Conservation (phyloP, 371 early-diverging fungal species). For the Syncephalastrum contaminatum region DNA sequence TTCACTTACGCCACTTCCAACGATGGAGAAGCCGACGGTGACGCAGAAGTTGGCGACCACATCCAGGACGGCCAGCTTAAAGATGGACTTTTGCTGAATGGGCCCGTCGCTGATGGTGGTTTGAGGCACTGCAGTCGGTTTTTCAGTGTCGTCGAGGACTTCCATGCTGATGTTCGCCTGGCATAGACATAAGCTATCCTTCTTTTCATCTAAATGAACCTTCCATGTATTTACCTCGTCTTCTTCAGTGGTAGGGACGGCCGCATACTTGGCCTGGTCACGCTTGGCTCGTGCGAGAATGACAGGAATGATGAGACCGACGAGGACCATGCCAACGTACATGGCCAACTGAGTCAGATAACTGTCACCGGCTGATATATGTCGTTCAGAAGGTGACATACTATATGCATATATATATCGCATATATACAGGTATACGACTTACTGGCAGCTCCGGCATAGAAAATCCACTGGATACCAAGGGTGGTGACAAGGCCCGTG, state of each 20-base stretch:
- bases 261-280: slow-evolving; percentile 6
- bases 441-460: slow-evolving; percentile 69
- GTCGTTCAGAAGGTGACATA: background rate
- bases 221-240: slow-evolving; percentile 12
- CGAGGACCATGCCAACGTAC: slow-evolving; percentile 59
- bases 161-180: slow-evolving; percentile 16
- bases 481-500: slow-evolving; percentile 58
- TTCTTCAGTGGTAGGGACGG: slow-evolving; percentile 12
- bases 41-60: slow-evolving; percentile 69
- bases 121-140: slow-evolving; percentile 7
- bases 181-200: background rate
- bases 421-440: slow-evolving; percentile 6
- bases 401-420: background rate
- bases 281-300: slow-evolving; percentile 15
- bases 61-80: slow-evolving; percentile 61
- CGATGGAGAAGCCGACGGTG: slow-evolving; percentile 69
- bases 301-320: slow-evolving; percentile 54
- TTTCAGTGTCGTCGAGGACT: slow-evolving; percentile 7
- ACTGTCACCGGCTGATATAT: slow-evolving; percentile 44
- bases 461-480: slow-evolving; percentile 65
- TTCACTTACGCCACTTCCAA: slow-evolving; percentile 70
- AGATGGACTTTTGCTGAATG: slow-evolving; percentile 48
- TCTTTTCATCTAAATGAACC: slow-evolving; percentile 6
- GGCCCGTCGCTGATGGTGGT: slow-evolving; percentile 23
- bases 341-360: slow-evolving; percentile 55